Evolutionary conservation across 306 rosid genomes (phyloP), one percentile per base, ranked within the genome.

Genomic region (Biancaea sappan): DNA sequence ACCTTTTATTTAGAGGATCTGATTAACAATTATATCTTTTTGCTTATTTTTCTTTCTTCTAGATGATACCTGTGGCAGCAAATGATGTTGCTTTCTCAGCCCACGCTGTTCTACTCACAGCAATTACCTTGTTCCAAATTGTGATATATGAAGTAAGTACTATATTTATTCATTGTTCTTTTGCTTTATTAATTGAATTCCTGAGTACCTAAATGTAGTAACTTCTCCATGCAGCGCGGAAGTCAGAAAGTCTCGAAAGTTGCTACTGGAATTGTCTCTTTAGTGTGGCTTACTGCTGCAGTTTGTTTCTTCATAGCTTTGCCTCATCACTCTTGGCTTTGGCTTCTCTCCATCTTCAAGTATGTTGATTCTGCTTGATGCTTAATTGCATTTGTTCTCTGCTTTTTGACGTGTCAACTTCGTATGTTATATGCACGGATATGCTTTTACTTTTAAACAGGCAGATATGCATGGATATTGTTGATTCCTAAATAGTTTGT

Each of bases 1-100:
- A 69, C 57, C 66, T 65, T 38, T 57, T 57, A 56, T 32, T 63
- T 29, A 35, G 64, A 18, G 14, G 29, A 47, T 48, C 69, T 32
- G 31, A 52, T 43, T 34, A 34, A 16, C 19, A 38, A 11, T 59
- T 18, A 56, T 57, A 15, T 26, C 2, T 19, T 19, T 41, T 52
- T n/a, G 13, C 10, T 57, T 5, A 12, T 57, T 59, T 56, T 32
- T 29, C 19, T 44, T 21, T 46, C 16, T 52, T 79, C 71, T 86
- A 94, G 98, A 94, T 91, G 98, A 94, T 91, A 74, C 98, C 98
- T 21, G 97, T 94, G 6, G 98, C 98, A 13, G 86, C 91, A 41
- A 94, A 91, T 69, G 98, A 94, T 84, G 97, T 94, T 43, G 96
- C 96, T 70, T 94, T 94, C 80, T 91, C 98, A 18, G 69, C 72